Percentiles rank a stretch among this genome's conserved stretches.
Conservation (phyloP, 2,329 filamentous ascomycete genomes). For the Scytalidium lignicola region DNA sequence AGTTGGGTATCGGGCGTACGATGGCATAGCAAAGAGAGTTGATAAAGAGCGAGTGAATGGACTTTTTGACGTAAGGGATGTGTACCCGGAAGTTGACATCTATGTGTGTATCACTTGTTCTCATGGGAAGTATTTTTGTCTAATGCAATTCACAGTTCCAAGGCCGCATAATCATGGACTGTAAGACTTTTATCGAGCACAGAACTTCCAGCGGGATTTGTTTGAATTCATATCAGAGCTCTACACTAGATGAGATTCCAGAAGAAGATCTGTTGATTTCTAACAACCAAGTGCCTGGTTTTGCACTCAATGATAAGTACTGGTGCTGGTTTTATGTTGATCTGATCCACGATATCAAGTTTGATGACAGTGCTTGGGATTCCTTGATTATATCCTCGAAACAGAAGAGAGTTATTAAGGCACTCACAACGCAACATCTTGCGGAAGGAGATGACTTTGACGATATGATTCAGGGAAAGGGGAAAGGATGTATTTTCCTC, state of each 20-base stretch:
- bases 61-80: too few relatives aligned
- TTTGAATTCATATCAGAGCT: conserved; percentile 8
- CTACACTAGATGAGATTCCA: conserved; percentile 3
- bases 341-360: conserved; percentile 9
- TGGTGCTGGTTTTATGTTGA: conserved; percentile 12
- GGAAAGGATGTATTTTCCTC: conserved; percentile 11
- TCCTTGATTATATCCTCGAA: conserved; percentile 19
- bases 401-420: conserved; percentile 21
- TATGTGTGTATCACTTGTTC: too few relatives aligned
- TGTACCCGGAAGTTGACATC: too few relatives aligned
- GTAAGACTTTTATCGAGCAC: conserved; percentile 14
- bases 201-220: conserved; percentile 9
- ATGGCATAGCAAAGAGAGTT: conserved; percentile 13
- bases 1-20: conserved; percentile 19
- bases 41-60: neutral
- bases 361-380: conserved; percentile 19
- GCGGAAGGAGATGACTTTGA: conserved; percentile 14
- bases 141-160: conserved; percentile 11
- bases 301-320: conserved; percentile 11
- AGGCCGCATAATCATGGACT: conserved; percentile 18
- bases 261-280: conserved; percentile 10
- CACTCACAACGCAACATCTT: conserved; percentile 17
- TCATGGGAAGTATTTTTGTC: neutral
- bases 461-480: conserved; percentile 24
- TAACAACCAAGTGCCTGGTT: conserved; percentile 7